These are phyloP conservation scores for Umbilicaria muhlenbergii DNA, from an alignment of 495 filamentous ascomycete genomes.

Conservation along the genomic window DNA sequence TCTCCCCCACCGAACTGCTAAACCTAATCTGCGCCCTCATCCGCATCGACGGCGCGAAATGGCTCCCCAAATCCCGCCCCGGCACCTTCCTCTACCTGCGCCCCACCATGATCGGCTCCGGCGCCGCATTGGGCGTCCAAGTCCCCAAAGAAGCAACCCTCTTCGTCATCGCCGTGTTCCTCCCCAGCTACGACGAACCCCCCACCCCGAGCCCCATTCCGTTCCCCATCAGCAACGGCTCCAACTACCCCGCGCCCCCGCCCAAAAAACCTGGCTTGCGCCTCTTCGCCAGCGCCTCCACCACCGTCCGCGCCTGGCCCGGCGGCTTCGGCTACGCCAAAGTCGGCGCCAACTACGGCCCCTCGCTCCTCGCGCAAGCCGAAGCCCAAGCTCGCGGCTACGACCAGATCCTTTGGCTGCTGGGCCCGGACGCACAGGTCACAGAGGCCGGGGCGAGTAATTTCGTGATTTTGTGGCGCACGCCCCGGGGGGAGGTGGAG, in stretches of 20 bases:
- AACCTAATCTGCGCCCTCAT: neutral
- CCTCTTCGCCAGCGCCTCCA: slow-evolving; percentile 81
- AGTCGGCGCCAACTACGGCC: slow-evolving; percentile 94
- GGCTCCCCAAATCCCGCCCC: slow-evolving; percentile 23
- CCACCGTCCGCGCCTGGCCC: slow-evolving; percentile 93
- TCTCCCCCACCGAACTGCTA: slow-evolving; percentile 17
- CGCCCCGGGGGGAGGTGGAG: slow-evolving; percentile 74
- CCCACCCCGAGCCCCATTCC: slow-evolving; percentile 96
- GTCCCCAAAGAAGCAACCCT: slow-evolving; percentile 81
- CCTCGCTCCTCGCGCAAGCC: slow-evolving; percentile 85
- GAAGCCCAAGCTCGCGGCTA: slow-evolving; percentile 78
- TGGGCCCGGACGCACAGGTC: slow-evolving; percentile 82
- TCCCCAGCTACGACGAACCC: slow-evolving; percentile 94
- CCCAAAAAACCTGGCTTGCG: slow-evolving; percentile 92
- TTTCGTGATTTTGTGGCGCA: slow-evolving; percentile 63
- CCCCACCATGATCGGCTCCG: slow-evolving; percentile 94
- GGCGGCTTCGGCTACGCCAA: slow-evolving; percentile 96
- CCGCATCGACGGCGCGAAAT: neutral
- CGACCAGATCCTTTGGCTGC: slow-evolving; percentile 97
- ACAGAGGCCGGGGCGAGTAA: slow-evolving; percentile 99
- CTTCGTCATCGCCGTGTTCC: slow-evolving; percentile 89
- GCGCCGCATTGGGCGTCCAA: slow-evolving; percentile 79
- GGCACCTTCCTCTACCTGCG: slow-evolving; percentile 92
- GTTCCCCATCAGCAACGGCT: slow-evolving; percentile 30
- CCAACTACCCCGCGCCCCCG: slow-evolving; percentile 96